A percentile compares a stretch with the other conserved stretches of the same genome.
phyloP scores from a whole-genome alignment of 2,329 filamentous ascomycete genomes.

The Ophiostoma novo-ulmi region DNA sequence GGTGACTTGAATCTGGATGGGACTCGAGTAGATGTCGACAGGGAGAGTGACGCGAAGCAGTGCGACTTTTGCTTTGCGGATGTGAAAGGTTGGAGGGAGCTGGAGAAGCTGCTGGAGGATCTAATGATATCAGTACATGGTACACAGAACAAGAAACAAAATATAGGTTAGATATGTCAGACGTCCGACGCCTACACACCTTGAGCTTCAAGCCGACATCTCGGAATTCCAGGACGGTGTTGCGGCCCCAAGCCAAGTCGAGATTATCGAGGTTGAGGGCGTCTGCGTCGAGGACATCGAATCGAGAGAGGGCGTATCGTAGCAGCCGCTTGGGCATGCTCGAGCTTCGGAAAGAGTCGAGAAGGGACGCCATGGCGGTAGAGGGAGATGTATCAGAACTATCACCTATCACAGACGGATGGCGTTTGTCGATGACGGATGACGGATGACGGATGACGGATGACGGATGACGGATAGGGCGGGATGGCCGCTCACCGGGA shows the following conservation, averaged over 20 bases:
- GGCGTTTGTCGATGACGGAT: neutral
- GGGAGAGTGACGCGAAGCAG: slow-evolving; percentile 77
- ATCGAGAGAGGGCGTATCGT: slow-evolving; percentile 73
- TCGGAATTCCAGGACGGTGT: slow-evolving; percentile 76
- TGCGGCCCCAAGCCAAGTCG: slow-evolving; percentile 75
- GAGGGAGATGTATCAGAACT: no score
- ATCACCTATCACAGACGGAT: neutral
- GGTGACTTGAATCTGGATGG: slow-evolving; percentile 75
- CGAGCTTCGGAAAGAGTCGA: slow-evolving; percentile 60
- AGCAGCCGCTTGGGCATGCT: slow-evolving; percentile 86
- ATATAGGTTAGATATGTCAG: no score
- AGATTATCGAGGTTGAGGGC: slow-evolving; percentile 80
- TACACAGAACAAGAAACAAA: neutral
- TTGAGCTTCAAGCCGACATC: slow-evolving; percentile 78
- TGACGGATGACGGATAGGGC: neutral
- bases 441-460: no score
- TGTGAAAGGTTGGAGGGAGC: slow-evolving; percentile 65
- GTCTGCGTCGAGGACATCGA: slow-evolving; percentile 84
- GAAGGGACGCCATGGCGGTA: slow-evolving; percentile 62
- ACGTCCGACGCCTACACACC: slow-evolving; percentile 42
- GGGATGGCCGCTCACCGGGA: slow-evolving; percentile 22
- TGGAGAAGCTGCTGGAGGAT: slow-evolving; percentile 72
- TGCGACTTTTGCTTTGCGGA: slow-evolving; percentile 69
- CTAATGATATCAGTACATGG: slow-evolving; percentile 41
- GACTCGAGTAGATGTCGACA: slow-evolving; percentile 79